These are phyloP conservation scores for Heliosperma pusillum DNA, from an alignment of 148 eudicot species.

Conservation along the genomic window DNA sequence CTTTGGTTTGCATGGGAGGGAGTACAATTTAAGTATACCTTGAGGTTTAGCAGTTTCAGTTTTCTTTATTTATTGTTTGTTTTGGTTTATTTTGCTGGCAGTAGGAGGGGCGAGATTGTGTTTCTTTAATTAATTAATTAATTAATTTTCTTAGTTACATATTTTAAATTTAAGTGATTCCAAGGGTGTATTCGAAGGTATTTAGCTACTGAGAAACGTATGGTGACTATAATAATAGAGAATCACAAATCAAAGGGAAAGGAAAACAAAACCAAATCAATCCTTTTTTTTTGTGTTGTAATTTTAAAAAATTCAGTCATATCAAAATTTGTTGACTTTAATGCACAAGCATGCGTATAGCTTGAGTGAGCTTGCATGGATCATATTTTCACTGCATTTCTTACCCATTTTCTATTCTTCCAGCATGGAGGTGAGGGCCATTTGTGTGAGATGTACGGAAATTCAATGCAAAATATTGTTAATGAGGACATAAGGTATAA, in stretches of 20 bases:
- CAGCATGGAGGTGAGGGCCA: constrained; percentile 96
- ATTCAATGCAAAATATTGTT: constrained; percentile 59
- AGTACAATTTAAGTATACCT: too few relatives aligned
- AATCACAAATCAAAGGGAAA: not conserved
- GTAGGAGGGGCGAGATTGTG: not conserved
- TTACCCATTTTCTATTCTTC: constrained; percentile 16
- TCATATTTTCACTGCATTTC: not conserved
- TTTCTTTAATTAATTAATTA: too few relatives aligned
- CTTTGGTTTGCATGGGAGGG: too few relatives aligned
- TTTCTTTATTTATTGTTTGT: not conserved
- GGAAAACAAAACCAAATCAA: not conserved
- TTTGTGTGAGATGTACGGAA: constrained; percentile 64
- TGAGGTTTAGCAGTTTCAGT: not conserved
- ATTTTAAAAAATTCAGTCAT: not conserved
- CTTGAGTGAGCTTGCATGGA: not conserved
- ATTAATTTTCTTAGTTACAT: too few relatives aligned
- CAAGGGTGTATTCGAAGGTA: not conserved
- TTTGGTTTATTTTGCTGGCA: not conserved
- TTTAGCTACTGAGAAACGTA: not conserved
- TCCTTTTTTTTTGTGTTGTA: not conserved
- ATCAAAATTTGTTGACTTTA: not conserved
- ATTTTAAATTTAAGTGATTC: not conserved
- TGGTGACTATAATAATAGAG: not conserved
- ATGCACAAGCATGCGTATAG: constrained; percentile 13
- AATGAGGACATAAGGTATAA: constrained; percentile 72